Evolutionary conservation across 345 rosid species (phyloP), one percentile per base, ranked within the genome.

Genomic region (Corymbia maculata): DNA sequence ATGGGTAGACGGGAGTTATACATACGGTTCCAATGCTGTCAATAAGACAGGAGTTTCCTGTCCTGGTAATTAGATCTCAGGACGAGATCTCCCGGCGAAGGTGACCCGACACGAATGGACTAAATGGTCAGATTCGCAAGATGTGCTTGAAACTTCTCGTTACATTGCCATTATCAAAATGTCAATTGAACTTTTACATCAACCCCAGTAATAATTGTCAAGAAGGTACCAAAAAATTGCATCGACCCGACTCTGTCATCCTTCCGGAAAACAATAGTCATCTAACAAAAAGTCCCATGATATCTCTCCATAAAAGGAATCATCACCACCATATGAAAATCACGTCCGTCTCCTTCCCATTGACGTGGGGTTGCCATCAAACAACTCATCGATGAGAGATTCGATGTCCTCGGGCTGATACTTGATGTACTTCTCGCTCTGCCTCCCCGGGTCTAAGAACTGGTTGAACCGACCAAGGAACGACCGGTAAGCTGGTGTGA

Each of bases 401-500:
- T 95, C 97, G 13, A 97, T 93, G 90, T 97, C 99, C 51, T 97
- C 99, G 4, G 99, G 94, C 89, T 96, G 99, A 88, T 93, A 97
- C 93, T 95, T 97, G 1, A 97, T 90, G 87, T 95, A 97, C 93
- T 94, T 96, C 90, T 95, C 98, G 36, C 90, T 85, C 66, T 95
- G 97, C 91, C 94, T 94, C 22, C 99, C 96, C 0, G 95, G 68
- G 85, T 93, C 94, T n/a, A 96, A 79, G 59, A 93, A 91, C 75
- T 95, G 98, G 44, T 92, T 94, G 88, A 94, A 97, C 93, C 99
- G 93, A 88, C 96, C 93, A 30, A 95, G 88, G 91, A 95, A 95
- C 24, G 96, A 93, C 89, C 99, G 86, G 90, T 97, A 97, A 5
- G 99, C 98, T 13, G 99, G 99, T 50, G 94, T 97, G 90, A 97